Base-by-base conservation (phyloP, 163 green algal genomes). In the Chloromonas sp. region DNA sequence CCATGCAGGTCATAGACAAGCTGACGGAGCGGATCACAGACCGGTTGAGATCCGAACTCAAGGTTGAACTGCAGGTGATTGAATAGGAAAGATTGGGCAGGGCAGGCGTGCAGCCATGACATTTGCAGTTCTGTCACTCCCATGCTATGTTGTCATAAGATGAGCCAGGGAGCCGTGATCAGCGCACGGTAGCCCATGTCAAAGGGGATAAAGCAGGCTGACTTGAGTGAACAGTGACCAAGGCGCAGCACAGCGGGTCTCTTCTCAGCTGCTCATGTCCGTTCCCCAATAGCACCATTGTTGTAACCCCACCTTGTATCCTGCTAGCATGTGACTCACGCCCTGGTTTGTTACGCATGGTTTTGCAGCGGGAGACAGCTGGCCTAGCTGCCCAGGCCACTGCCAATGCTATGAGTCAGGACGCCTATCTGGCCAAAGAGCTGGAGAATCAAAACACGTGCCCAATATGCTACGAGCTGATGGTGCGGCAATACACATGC, bases 381-480 rank as follows among this genome's bases (percentile, higher is more conserved):
- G 14, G 13, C 74, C 14, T 80, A 14, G 15, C 74, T 80, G 14
- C 14, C 74, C 14, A 80, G 74, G 82, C 85, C 81, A 61, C 61
- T 1, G 58, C 11, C 58, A 13, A 3, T 3, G 61, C 60, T 80
- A 80, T 60, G 60, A 59, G 58, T 1, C n/a, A 70, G 79, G 85
- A 87, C 60, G 81, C 60, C 60, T 87, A 81, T 81, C 61, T 87
- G 8, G 85, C 85, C 57, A 82, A 86, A 11, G 90, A 94, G 86
- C 86, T 94, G 62, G 87, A 91, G 84, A 90, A 82, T 8, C 89
- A 91, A 80, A 91, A 94, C 86, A 91, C 86, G 15, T 94, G 90
- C 82, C 90, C 90, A 76, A 89, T 94, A 11, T 94, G 90, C 85
- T 94, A 94, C 71, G 90, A 94, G 61, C 79, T 92, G 60, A 92